These are phyloP conservation scores for Cucumis hystrix DNA, from an alignment of 306 rosid genomes.

Conservation along the genomic window DNA sequence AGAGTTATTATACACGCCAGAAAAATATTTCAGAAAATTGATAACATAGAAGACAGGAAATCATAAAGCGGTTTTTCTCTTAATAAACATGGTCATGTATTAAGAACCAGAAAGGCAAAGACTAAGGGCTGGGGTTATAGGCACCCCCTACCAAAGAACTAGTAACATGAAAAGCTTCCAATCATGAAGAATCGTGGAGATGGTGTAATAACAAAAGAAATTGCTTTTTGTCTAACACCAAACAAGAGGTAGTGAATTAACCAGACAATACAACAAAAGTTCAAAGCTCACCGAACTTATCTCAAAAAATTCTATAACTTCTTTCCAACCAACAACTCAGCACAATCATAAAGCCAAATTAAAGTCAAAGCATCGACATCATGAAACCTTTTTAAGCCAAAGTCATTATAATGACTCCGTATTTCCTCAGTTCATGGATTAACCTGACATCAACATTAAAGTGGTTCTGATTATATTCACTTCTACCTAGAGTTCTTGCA, in stretches of 20 bases:
- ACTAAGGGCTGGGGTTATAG: not conserved
- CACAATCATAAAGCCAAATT: not conserved
- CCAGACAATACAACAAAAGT: not conserved
- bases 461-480: not conserved
- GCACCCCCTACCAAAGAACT: not conserved
- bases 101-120: not conserved
- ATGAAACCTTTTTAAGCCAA: not conserved
- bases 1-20: not conserved
- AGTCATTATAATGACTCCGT: not conserved
- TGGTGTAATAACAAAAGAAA: not conserved
- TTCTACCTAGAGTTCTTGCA: not conserved
- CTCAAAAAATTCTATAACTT: not conserved
- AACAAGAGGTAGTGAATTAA: not conserved
- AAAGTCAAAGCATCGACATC: not conserved
- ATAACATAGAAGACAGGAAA: not conserved
- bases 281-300: not conserved
- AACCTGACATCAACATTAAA: not conserved
- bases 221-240: not conserved
- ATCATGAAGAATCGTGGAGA: not conserved
- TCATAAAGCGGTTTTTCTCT: not conserved
- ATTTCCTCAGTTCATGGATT: not conserved
- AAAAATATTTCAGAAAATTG: not conserved
- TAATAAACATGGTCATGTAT: not conserved
- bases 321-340: not conserved
- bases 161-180: not conserved